Percentiles rank a stretch among this genome's conserved stretches.
Evolutionary conservation across 2,329 filamentous ascomycete species (phyloP).

Genomic region (Fusarium begoniae): DNA sequence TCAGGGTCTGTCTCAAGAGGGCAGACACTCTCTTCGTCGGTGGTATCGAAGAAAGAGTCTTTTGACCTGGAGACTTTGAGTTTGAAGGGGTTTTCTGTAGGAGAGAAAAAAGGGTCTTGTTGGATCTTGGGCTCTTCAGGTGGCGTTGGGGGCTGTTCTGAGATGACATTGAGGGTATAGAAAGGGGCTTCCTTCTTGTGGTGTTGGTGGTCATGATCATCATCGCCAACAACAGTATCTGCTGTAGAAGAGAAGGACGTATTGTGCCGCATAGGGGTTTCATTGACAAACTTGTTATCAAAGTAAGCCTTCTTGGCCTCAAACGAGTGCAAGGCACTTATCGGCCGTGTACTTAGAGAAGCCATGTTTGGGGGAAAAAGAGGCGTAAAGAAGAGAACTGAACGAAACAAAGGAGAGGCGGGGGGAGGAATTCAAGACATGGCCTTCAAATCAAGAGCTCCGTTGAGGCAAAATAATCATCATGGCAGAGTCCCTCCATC

Average conservation of each 20-base stretch:
- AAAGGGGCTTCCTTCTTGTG: not conserved
- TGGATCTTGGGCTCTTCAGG: not conserved
- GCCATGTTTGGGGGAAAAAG: not conserved
- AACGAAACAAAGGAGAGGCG: not conserved
- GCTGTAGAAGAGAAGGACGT: slow-evolving; percentile 14
- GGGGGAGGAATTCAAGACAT: not conserved
- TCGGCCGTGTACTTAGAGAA: not conserved
- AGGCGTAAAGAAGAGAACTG: not conserved
- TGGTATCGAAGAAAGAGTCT: not conserved
- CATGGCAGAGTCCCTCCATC: not conserved
- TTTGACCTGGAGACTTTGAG: not conserved
- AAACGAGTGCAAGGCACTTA: not conserved
- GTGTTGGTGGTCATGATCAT: not conserved
- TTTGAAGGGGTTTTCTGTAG: not conserved
- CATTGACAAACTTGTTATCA: not conserved
- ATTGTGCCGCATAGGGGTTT: not conserved
- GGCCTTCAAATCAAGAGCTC: not conserved
- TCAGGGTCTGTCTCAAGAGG: not conserved
- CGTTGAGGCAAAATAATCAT: not conserved
- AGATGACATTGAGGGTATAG: not conserved
- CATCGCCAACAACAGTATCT: slow-evolving; percentile 6
- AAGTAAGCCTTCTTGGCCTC: not conserved
- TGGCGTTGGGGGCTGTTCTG: not conserved
- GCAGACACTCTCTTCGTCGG: not conserved
- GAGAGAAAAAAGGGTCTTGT: not conserved